Base-by-base conservation (phyloP, 179 eudicot species). In the Kewa caespitosa region DNA sequence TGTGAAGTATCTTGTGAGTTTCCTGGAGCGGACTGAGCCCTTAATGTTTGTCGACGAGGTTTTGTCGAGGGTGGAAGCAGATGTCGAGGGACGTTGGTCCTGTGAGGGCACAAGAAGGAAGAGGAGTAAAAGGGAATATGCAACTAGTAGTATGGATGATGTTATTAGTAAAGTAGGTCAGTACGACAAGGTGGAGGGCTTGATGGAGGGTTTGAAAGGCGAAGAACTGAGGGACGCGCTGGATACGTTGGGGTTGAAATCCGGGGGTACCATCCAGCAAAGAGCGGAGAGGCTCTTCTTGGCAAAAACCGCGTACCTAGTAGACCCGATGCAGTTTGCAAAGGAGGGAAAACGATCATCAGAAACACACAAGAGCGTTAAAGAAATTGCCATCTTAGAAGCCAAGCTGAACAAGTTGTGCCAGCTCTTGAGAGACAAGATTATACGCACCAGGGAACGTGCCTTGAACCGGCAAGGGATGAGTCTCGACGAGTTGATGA, bases 391-490 rank as follows among this genome's bases (percentile, higher is more conserved):
- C 20, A 33, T 77, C 6, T 15, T 61, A 50, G 80, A 70, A 43
- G 75, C 75, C 1, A 77, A 77, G 22, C 50, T 77, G 55, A 76
- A 42, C 37, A 78, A 71, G 76, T 2, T 70, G 17, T 78, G 80
- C 36, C 71, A 50, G 32, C 13, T 78, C 6, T 33, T 78, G 7
- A 50, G 43, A 30, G 66, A 78, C 43, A 36, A 64, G 20, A 69
- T 78, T 52, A 55, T 20, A n/a, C 52, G 46, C 39, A 78, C 76
- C 3, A 71, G 43, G 31, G 64, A 71, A n/a, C 55, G 36, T 27
- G 80, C 37, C 31, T 17, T 36, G 25, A 68, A 68, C 37, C 27
- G 73, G 80, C 62, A 22, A 12, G 70, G 32, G 3, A 70, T 77
- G 80, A 61, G 20, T 61, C 28, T 20, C 15, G 2, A 0, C 2